A percentile compares a stretch with the other conserved stretches of the same genome.
These are phyloP conservation scores for Gentiana straminea DNA, from an alignment of 257 asterid species.

Conservation along the genomic window DNA sequence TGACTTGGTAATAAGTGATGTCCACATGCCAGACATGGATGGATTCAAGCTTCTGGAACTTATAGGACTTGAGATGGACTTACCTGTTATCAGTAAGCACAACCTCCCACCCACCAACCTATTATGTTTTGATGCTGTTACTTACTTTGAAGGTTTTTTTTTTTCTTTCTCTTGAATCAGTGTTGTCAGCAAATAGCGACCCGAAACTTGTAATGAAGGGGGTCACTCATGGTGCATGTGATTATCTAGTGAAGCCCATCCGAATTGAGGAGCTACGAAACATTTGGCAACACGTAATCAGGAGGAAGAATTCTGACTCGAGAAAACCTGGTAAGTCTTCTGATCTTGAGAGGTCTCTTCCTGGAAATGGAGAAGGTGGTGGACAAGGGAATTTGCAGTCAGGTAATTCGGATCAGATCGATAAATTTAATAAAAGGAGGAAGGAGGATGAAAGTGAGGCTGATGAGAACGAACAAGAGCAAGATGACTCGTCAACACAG, in stretches of 20 bases:
- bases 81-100: conserved; percentile 76
- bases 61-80: conserved; percentile 82
- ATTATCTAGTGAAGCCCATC: conserved; percentile 81
- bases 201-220: conserved; percentile 76
- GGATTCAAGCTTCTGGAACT: conserved; percentile 84
- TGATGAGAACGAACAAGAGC: conserved; percentile 43
- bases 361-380: conserved; percentile 35
- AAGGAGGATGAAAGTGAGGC: conserved; percentile 72
- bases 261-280: conserved; percentile 69
- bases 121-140: no score
- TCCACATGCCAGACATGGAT: conserved; percentile 94
- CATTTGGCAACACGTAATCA: conserved; percentile 82
- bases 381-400: conserved; percentile 31
- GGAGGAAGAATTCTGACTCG: conserved; percentile 45
- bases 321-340: conserved; percentile 19
- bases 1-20: conserved; percentile 79
- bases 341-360: conserved; percentile 22
- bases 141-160: no score
- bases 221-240: conserved; percentile 79
- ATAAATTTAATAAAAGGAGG: conserved; percentile 51
- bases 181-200: conserved; percentile 74
- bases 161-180: conserved; percentile 19
- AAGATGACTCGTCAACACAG: conserved; percentile 55
- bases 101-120: not conserved
- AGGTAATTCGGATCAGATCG: conserved; percentile 41